Percentiles rank a stretch among this genome's conserved stretches.
These are phyloP conservation scores for Nicotiana tomentosiformis DNA, from an alignment of 257 asterid genomes.

Conservation along the genomic window DNA sequence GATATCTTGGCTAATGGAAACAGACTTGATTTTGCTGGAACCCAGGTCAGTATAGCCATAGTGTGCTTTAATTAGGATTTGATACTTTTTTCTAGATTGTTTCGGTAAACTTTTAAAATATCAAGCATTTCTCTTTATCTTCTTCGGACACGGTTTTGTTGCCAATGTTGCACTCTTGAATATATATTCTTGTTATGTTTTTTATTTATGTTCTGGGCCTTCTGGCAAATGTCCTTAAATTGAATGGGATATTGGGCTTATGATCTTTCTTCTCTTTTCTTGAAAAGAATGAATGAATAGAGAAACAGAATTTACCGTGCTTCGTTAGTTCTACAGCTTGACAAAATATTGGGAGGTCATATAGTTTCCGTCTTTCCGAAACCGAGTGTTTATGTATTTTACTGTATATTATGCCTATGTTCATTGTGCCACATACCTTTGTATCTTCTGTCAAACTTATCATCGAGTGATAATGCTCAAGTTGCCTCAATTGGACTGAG, in stretches of 20 bases:
- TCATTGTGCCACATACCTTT: not conserved
- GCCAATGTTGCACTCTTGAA: not conserved
- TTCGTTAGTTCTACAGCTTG: not conserved
- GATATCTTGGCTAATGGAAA: slow-evolving; percentile 49
- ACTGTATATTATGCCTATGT: not conserved
- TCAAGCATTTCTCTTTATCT: not conserved
- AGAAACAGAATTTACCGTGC: not conserved
- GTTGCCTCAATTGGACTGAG: not conserved
- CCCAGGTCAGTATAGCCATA: slow-evolving; percentile 34
- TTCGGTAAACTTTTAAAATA: not conserved
- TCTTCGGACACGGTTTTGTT: not conserved
- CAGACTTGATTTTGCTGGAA: slow-evolving; percentile 47
- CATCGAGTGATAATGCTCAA: not conserved
- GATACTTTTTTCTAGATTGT: not conserved
- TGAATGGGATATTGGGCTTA: not conserved
- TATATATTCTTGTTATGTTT: not conserved
- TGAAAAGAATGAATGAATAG: not conserved
- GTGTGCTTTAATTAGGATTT: not conserved
- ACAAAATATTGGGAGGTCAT: not conserved
- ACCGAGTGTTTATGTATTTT: not conserved
- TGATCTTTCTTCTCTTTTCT: not conserved
- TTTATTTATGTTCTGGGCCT: not conserved
- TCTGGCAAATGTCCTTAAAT: not conserved
- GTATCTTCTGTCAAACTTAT: not conserved
- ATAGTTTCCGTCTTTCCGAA: not conserved